A percentile compares a stretch with the other conserved stretches of the same genome.
phyloP scores from a whole-genome alignment of 2,329 filamentous ascomycete species.

The Fusarium miscanthi region DNA sequence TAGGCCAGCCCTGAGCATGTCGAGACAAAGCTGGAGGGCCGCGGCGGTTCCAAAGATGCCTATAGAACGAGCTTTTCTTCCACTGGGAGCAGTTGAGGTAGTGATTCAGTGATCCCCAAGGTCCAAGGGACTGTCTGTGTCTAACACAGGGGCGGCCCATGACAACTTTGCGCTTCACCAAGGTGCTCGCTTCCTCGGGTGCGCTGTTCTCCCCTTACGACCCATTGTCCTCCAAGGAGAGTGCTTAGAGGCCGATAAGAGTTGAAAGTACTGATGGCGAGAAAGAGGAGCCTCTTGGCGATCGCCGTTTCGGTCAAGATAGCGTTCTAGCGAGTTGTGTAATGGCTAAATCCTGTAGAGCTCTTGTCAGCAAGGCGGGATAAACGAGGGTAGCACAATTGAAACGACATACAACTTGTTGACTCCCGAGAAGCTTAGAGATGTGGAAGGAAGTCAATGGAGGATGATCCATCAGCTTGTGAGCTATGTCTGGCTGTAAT shows the following conservation, averaged over 20 bases:
- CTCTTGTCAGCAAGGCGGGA: not conserved
- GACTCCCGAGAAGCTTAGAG: accelerated
- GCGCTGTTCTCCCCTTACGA: not conserved
- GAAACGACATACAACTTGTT: accelerated
- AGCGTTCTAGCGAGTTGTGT: not conserved
- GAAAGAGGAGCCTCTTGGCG: no score
- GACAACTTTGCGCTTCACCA: not conserved
- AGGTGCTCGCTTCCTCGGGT: not conserved
- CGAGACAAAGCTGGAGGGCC: not conserved
- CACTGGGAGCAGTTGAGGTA: not conserved
- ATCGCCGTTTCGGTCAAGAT: not conserved
- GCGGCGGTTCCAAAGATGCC: not conserved
- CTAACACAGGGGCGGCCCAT: no score
- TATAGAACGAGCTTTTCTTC: accelerated
- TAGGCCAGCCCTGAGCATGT: not conserved
- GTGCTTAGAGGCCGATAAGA: not conserved
- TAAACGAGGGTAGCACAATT: no score
- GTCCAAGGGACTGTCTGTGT: not conserved
- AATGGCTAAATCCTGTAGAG: not conserved
- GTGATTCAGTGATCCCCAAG: accelerated
- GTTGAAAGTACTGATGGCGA: not conserved
- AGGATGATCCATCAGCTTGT: no score
- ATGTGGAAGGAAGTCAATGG: no score
- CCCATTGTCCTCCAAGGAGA: accelerated
- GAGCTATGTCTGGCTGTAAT: not conserved